Base-by-base conservation (phyloP, 2,329 filamentous ascomycete genomes). In the Sporothrix pallida region DNA sequence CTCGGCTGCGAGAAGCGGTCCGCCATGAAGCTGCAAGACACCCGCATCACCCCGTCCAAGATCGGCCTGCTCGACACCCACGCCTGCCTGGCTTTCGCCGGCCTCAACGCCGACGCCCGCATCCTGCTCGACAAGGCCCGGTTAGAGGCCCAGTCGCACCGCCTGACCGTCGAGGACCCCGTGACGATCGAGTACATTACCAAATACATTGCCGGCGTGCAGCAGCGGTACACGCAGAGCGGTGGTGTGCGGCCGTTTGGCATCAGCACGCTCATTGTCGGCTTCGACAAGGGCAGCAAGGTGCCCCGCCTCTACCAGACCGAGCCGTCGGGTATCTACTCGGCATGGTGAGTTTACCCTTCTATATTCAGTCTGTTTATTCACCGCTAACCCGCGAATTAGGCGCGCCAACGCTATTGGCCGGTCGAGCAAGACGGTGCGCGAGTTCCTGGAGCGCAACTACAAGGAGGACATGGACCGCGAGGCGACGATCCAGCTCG, bases 401-500 rank as follows among this genome's bases (percentile, higher is more conserved):
- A 98, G 96, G 96, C 98, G 99, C 88, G 97, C 96, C 79, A 99
- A 99, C 81, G 96, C 96, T 74, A 99, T 99, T 80, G 96, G 96
- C 74, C 92, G 96, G 80, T 98, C 95, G 71, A 97, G 94, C 89
- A 99, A 99, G 89, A 99, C 96, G 10, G 96, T 99, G 74, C 93
- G 96, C 80, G 96, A 99, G 82, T 99, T 99, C 84, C 90, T 99
- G 78, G 96, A 99, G 86, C 92, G 97, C 82, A 98, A 99, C 86
- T 97, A 99, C 89, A 97, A 97, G 87, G 94, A 97, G 80, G 93
- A 93, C 76, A 97, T 99, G 95, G 93, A 98, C 82, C 91, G 95
- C 76, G 94, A 98, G 85, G 92, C 94, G 79, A 98, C 97, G 58
- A 97, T 99, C 82, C 94, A 97, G 81, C 87, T 99, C 79, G 96